A percentile compares a stretch with the other conserved stretches of the same genome.
phyloP scores from a whole-genome alignment of 768 basidiomycete genomes.

The Naganishia kalamii region DNA sequence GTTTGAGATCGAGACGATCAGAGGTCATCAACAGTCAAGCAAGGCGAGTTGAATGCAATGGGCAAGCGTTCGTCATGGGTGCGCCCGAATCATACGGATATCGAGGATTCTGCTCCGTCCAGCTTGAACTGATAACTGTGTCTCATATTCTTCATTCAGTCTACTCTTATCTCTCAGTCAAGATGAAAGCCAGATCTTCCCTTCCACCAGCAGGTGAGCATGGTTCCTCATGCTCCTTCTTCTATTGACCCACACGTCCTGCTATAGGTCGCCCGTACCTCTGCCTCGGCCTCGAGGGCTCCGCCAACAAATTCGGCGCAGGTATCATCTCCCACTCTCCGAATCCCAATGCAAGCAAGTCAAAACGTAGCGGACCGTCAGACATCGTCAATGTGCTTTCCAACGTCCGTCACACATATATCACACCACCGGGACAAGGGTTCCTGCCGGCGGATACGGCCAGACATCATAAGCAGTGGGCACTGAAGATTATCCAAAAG shows the following conservation, averaged over 20 bases:
- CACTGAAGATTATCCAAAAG: constrained; percentile 68
- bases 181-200: constrained; percentile 19
- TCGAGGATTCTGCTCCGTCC: too few species aligned
- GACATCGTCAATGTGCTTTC: constrained; percentile 67
- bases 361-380: not conserved
- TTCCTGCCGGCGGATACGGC: constrained; percentile 95
- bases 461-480: constrained; percentile 91
- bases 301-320: constrained; percentile 94
- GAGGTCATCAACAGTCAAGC: not conserved
- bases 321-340: constrained; percentile 79
- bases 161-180: too few species aligned
- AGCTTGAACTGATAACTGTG: too few species aligned
- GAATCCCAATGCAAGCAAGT: constrained; percentile 12
- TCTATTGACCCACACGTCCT: not conserved
- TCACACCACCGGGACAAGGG: constrained; percentile 95
- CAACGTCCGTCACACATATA: constrained; percentile 95
- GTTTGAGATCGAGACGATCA: not conserved
- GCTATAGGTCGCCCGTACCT: constrained; percentile 48
- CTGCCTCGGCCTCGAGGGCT: constrained; percentile 95
- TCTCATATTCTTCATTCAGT: too few species aligned
- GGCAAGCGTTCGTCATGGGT: not conserved
- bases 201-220: constrained; percentile 20
- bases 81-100: too few species aligned
- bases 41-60: not conserved
- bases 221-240: not conserved